Evolutionary conservation across 2,329 filamentous ascomycete species (phyloP).

Genomic region (Diplodia intermedia): DNA sequence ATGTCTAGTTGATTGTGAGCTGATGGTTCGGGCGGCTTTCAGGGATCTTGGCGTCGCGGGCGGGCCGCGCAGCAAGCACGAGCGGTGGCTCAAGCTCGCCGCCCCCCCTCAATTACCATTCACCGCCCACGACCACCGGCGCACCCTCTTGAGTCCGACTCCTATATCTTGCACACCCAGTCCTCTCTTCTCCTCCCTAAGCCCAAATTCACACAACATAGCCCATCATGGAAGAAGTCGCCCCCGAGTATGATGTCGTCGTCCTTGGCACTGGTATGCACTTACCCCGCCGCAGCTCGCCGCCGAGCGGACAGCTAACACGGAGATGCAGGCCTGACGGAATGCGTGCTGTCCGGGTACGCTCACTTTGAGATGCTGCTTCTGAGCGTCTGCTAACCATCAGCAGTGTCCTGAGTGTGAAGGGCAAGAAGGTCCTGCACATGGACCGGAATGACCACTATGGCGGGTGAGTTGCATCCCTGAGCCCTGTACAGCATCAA

Average conservation of each 20-base stretch:
- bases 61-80: constrained; percentile 27
- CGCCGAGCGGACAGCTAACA: constrained; percentile 42
- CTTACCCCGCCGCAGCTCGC: constrained; percentile 51
- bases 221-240: constrained; percentile 90
- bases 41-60: constrained; percentile 32
- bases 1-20: constrained; percentile 31
- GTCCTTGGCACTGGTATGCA: constrained; percentile 90
- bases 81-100: constrained; percentile 32
- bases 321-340: constrained; percentile 76
- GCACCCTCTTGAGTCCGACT: constrained; percentile 31
- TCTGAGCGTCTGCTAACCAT: neutral
- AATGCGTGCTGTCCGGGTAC: constrained; percentile 98
- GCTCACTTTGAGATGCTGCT: constrained; percentile 14
- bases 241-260: constrained; percentile 97
- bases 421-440: constrained; percentile 98
- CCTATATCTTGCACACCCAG: constrained; percentile 29
- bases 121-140: constrained; percentile 31
- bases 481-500: neutral
- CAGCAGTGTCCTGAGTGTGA: constrained; percentile 87
- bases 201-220: constrained; percentile 19
- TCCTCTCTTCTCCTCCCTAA: constrained; percentile 24
- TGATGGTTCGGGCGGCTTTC: constrained; percentile 25
- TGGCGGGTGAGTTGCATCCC: constrained; percentile 73
- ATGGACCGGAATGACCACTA: constrained; percentile 99
- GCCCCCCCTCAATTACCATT: constrained; percentile 32